phyloP scores from a whole-genome alignment of 2,329 filamentous ascomycete genomes.

The Colletotrichum eremochloae region DNA sequence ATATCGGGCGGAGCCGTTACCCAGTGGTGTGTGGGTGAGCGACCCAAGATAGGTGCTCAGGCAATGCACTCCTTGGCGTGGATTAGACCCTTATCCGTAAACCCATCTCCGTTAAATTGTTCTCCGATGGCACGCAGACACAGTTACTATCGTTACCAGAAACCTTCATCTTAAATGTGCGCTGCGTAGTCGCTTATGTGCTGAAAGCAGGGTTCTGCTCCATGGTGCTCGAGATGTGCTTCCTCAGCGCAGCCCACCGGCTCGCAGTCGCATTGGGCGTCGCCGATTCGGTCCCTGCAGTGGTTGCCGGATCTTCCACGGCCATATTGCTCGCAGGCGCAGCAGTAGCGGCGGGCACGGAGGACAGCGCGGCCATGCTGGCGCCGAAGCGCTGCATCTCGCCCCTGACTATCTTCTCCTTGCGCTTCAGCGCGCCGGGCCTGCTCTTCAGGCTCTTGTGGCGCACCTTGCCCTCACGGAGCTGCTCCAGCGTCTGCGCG shows the following conservation, averaged over 20 bases:
- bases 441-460: constrained; percentile 81
- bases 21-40: too few species aligned
- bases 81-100: background rate
- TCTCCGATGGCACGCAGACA: background rate
- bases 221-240: constrained; percentile 88
- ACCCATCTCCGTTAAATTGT: background rate
- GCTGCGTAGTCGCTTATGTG: background rate
- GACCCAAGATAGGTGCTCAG: background rate
- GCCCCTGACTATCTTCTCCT: constrained; percentile 81
- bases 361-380: constrained; percentile 82
- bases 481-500: constrained; percentile 58
- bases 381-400: constrained; percentile 88
- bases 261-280: constrained; percentile 60
- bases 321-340: constrained; percentile 36
- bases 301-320: constrained; percentile 40
- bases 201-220: constrained; percentile 87
- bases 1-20: background rate
- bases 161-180: background rate
- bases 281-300: constrained; percentile 36
- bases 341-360: constrained; percentile 46
- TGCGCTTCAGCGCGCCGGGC: constrained; percentile 85
- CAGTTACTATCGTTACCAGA: background rate
- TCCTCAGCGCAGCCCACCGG: constrained; percentile 85
- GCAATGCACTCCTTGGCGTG: background rate
- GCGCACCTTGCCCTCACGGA: constrained; percentile 72